phyloP scores from a whole-genome alignment of 192 early-diverging fungal genomes.

The Spizellomyces sp. region DNA sequence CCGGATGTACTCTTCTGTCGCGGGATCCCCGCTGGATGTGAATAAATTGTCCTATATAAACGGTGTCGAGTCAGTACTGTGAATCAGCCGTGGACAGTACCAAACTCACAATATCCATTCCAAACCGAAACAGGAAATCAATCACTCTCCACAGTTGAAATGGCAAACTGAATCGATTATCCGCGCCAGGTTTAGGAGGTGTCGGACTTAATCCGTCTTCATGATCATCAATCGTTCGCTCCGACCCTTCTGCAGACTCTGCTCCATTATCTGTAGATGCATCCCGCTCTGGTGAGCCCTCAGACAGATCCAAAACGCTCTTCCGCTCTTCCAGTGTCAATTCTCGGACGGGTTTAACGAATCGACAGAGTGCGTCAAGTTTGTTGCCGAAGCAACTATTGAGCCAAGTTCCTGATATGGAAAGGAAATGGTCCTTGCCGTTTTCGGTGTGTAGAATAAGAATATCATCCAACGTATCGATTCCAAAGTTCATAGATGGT shows the following conservation, averaged over 20 bases:
- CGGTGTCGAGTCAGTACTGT: constrained; percentile 2
- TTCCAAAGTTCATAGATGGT: constrained; percentile 56
- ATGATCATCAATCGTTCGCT: background rate
- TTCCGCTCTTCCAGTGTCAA: constrained; percentile 13
- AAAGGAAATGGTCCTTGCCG: constrained; percentile 84
- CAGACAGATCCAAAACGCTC: constrained; percentile 5
- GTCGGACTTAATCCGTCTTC: constrained; percentile 1
- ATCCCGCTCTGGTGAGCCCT: constrained; percentile 11
- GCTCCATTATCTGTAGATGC: constrained; percentile 31
- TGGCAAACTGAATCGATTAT: constrained; percentile 45
- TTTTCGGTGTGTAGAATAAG: constrained; percentile 81
- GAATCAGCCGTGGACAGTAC: background rate
- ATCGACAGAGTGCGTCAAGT: constrained; percentile 62
- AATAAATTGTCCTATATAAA: constrained; percentile 67
- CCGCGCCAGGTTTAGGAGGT: constrained; percentile 35
- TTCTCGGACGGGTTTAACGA: constrained; percentile 40
- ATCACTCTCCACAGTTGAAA: constrained; percentile 73
- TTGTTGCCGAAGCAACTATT: constrained; percentile 75
- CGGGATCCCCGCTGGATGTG: constrained; percentile 60
- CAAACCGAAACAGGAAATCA: constrained; percentile 71
- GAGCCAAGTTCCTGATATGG: constrained; percentile 69
- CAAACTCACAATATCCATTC: constrained; percentile 61
- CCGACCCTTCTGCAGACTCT: constrained; percentile 14
- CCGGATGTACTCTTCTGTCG: constrained; percentile 64
- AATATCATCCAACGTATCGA: constrained; percentile 69